Evolutionary conservation across 768 basidiomycete genomes (phyloP), one percentile per base, ranked within the genome.

Genomic region (Rhodosporidiobolus sp.): DNA sequence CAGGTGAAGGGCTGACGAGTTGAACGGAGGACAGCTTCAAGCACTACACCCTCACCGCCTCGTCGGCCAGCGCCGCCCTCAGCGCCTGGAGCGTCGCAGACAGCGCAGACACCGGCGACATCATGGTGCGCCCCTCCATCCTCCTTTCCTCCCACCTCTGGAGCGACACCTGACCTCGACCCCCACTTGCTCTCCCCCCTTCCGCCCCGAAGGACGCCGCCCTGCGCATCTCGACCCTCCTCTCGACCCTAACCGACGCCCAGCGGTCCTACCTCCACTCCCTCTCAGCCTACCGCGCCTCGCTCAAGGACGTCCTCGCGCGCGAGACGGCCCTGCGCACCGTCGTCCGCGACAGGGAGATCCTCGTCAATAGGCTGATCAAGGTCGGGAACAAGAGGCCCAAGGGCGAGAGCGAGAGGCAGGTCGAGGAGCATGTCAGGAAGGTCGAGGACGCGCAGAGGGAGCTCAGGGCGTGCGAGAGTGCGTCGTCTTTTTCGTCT

Each of bases 291-390:
- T 79, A 79, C 68, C 76, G 79, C 43, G 52, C 59, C 19, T 56
- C 69, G n/a, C 66, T 79, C 64, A 76, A 77, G 49, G 77, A 78
- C 50, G 75, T 79, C 46, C 69, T 72, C 43, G 75, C 71, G 2
- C 72, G 78, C 65, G 79, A 79, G 55, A 50, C 56, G 45, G 73
- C 75, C 10, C 60, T 79, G 46, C 58, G 65, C n/a, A 72, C 74
- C 32, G 78, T 79, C 69, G 56, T 77, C 8, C 62, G 79, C 34
- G 79, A 79, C 60, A 72, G 78, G 12, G 79, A 79, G 64, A 79
- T 79, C 65, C 70, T 79, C 49, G 74, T 78, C 53, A 75, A 70
- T 46, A 68, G 79, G 30, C 52, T 78, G 56, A 72, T 79, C 76
- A 77, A 77, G 69, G 59, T 79, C 43, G 71, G 74, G 32, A 76